A percentile compares a stretch with the other conserved stretches of the same genome.
Evolutionary conservation across 2,329 filamentous ascomycete genomes (phyloP).

Genomic region (Phaeosphaeriaceae sp.): DNA sequence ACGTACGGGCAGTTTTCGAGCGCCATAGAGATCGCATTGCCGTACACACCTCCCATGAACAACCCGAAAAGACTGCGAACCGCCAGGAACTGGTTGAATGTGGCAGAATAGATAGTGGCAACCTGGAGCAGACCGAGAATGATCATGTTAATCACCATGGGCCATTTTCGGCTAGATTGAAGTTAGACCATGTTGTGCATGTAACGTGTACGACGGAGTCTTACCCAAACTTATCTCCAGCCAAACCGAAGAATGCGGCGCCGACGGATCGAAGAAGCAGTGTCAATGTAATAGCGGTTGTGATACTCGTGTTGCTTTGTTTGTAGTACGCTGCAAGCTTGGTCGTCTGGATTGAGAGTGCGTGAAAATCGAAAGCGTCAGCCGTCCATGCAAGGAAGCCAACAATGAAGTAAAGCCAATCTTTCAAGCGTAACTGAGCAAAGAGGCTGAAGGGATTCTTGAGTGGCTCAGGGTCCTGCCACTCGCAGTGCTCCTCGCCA

Average conservation of each 20-base stretch:
- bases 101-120: constrained; percentile 77
- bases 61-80: constrained; percentile 76
- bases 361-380: constrained; percentile 85
- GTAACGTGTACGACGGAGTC: not conserved
- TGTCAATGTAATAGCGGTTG: constrained; percentile 77
- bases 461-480: constrained; percentile 70
- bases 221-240: constrained; percentile 75
- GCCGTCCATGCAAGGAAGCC: constrained; percentile 80
- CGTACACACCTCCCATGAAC: constrained; percentile 83
- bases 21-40: constrained; percentile 79
- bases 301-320: constrained; percentile 71
- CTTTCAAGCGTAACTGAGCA: constrained; percentile 66
- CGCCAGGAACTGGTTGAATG: constrained; percentile 76
- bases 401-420: constrained; percentile 78
- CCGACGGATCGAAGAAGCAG: constrained; percentile 77
- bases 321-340: constrained; percentile 69
- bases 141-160: constrained; percentile 82
- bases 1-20: constrained; percentile 74
- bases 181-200: not conserved
- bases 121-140: constrained; percentile 74
- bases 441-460: constrained; percentile 75
- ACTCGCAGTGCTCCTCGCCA: constrained; percentile 71
- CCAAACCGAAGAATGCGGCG: constrained; percentile 76
- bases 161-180: constrained; percentile 69
- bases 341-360: constrained; percentile 77